Base-by-base conservation (phyloP, 768 basidiomycete species). In the Russula emetica region DNA sequence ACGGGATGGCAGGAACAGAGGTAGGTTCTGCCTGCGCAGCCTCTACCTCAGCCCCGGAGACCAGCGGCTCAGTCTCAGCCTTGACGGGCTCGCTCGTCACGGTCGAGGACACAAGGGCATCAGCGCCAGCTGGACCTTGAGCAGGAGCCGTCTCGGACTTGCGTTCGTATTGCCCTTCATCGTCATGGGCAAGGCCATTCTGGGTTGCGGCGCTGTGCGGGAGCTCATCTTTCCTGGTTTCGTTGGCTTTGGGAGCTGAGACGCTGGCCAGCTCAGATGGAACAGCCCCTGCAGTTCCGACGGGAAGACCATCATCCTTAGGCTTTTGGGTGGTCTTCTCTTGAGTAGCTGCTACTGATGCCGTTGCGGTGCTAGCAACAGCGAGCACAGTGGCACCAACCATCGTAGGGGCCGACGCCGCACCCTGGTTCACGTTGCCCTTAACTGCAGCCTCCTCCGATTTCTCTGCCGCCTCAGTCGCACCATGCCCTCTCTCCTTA, bases 31-130 rank as follows among this genome's bases (percentile, higher is more conserved):
- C 51, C 18, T 47, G 56, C 30, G 36, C 60, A 18, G 45, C 51
- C n/a, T 57, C 55, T 26, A 61, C 53, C 38, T 62, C 57, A 13
- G 61, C 56, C 49, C 54, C 55, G 34, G 58, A 42, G 8, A 61
- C 28, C 30, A 56, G 32, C 13, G 16, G n/a, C 60, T 66, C 24
- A 64, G 22, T 22, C 30, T 55, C 71, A 38, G 70, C 28, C 14
- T 70, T 68, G 14, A 67, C 71, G 28, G 72, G 69, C 63, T 76
- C 73, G 55, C 73, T 75, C 22, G 72, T 71, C 57, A 65, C 74
- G 32, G 75, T 68, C 7, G 74, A 72, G 10, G 72, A 69, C 18
- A 62, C 58, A 18, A 67, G 66, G 18, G 53, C 47, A 9, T 55
- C n/a, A 11, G 14, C n/a, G 42, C 26, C 62, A 28, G 38, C 44